Evolutionary conservation across 495 filamentous ascomycete species (phyloP).

Genomic region (Beverwykella pulmonaria): DNA sequence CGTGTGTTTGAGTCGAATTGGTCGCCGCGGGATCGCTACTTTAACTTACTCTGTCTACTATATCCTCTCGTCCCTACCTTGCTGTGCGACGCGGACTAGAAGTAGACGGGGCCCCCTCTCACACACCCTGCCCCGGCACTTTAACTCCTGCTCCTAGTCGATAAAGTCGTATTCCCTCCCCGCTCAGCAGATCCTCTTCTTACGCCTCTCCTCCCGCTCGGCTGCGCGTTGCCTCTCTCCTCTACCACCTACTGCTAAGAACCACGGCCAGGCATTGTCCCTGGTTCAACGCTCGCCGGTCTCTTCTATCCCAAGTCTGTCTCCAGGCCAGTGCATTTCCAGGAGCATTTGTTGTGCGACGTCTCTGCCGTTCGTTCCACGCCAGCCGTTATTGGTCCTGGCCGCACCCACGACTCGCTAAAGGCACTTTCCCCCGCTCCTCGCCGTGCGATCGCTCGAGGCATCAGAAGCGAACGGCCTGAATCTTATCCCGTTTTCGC

Average conservation of each 20-base stretch:
- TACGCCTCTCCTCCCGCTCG: constrained; percentile 30
- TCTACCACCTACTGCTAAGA: constrained; percentile 1
- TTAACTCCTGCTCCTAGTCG: constrained; percentile 26
- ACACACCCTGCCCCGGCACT: constrained; percentile 30
- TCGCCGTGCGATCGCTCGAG: constrained; percentile 27
- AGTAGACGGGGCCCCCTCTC: constrained; percentile 9
- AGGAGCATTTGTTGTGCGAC: constrained; percentile 28
- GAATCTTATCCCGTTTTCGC: constrained; percentile 13
- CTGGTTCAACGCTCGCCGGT: constrained; percentile 11
- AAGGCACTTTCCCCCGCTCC: constrained; percentile 26
- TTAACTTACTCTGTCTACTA: constrained; percentile 27
- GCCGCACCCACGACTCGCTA: constrained; percentile 29
- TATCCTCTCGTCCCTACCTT: constrained; percentile 24
- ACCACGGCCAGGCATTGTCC: not conserved
- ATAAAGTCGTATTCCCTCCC: constrained; percentile 37
- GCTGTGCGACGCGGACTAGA: constrained; percentile 17
- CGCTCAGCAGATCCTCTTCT: constrained; percentile 37
- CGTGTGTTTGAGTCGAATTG: constrained; percentile 22
- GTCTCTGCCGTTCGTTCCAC: constrained; percentile 13
- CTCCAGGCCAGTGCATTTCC: not conserved
- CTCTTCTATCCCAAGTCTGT: not conserved
- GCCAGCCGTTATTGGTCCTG: constrained; percentile 19
- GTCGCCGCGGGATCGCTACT: constrained; percentile 21
- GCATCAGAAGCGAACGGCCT: constrained; percentile 23
- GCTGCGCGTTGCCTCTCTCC: constrained; percentile 17